Base-by-base conservation (phyloP, 768 basidiomycete genomes). In the Russula brevipes region DNA sequence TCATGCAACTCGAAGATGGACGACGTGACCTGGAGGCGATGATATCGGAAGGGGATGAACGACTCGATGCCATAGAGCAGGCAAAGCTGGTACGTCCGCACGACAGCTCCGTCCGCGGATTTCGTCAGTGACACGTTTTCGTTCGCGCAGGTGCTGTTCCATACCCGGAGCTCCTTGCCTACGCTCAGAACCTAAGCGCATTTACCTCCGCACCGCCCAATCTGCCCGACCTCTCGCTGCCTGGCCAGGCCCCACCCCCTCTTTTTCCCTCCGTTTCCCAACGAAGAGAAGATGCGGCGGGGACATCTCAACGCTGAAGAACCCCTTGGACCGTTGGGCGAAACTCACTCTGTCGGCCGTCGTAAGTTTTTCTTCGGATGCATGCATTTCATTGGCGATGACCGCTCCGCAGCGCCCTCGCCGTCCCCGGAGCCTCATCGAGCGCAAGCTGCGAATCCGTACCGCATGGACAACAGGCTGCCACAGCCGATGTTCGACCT, bases 171-270 rank as follows among this genome's bases (percentile, higher is more conserved):
- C 78, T 94, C 11, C 79, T 94, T 64, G 83, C 87, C 2, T 93
- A 94, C 73, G 91, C 91, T 3, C 89, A 91, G 70, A 89, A 87
- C 65, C 79, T 94, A 58, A 88, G 89, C 66, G 83, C 88, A 14
- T 94, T 92, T 74, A 91, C 91, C 5, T 91, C 91, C 39, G 91
- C 91, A 10, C 91, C 91, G 8, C 91, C 91, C 10, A 91, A 90
- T 70, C 88, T 91, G 84, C 89, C 89, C 24, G 89, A 90, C 69
- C 80, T 85, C 52, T 78, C 78, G 31, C 75, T 84, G 5, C 85
- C 87, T 0, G 87, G 87, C 9, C 89, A 88, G 68, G 85, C 85
- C 11, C 87, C 88, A 0, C 85, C 86, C 87, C 17, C 71, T 90
- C 46, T 92, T 94, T 80, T 91, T 92, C 76, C 91, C 91, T 42